Conservation (phyloP, 805 yeast genomes). For the Myxozyma monticola region DNA sequence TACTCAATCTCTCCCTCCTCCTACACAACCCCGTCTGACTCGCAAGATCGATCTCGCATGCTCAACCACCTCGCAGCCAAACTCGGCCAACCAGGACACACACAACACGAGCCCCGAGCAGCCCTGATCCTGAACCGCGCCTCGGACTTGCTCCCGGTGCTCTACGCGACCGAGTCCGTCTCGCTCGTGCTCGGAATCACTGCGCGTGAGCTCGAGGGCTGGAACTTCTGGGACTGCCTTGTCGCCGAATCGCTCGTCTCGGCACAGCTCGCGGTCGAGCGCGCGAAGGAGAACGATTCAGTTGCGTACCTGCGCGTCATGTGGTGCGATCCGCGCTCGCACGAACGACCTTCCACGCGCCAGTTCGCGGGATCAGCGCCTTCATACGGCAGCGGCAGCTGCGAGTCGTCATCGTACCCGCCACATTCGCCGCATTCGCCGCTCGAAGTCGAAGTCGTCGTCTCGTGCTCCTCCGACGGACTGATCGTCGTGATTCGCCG, state of each 20-base stretch:
- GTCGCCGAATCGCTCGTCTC: conserved; percentile 3
- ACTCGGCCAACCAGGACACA: too few species aligned
- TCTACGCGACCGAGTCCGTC: conserved; percentile 15
- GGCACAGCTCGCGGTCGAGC: conserved; percentile 16
- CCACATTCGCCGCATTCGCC: not conserved
- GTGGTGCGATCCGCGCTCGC: conserved; percentile 21
- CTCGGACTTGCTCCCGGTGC: conserved; percentile 5
- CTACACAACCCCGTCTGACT: conserved; percentile 1
- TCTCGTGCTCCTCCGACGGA: conserved; percentile 21
- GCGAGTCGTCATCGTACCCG: not conserved
- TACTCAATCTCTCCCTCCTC: too few species aligned
- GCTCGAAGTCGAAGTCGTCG: conserved; percentile 12
- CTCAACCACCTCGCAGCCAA: not conserved
- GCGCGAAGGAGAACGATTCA: conserved; percentile 21
- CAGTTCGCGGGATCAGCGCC: not conserved
- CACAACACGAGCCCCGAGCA: conserved; percentile 24
- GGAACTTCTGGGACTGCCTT: conserved; percentile 19
- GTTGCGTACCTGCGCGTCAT: conserved; percentile 12
- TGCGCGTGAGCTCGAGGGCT: conserved; percentile 8
- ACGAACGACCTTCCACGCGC: conserved; percentile 2
- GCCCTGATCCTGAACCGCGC: conserved; percentile 19
- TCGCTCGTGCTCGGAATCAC: conserved; percentile 1
- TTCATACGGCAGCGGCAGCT: not conserved
- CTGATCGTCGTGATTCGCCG: conserved; percentile 16
- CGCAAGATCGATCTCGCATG: not conserved